phyloP scores from a whole-genome alignment of 164 flowering plant genomes.

The Brasenia schreberi region DNA sequence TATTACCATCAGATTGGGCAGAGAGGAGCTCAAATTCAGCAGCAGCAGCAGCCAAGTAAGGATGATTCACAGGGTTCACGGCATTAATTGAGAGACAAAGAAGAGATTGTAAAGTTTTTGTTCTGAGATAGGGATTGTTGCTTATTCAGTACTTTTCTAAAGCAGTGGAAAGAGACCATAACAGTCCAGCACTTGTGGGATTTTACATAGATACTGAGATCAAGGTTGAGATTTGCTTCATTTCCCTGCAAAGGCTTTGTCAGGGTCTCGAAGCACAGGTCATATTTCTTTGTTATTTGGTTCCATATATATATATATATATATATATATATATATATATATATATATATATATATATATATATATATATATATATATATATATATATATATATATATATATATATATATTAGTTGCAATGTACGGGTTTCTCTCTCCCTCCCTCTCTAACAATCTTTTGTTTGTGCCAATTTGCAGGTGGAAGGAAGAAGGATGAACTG shows the following conservation, averaged over 20 bases:
- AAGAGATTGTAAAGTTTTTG: conserved; percentile 4
- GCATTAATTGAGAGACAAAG: conserved; percentile 14
- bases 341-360: too few species aligned
- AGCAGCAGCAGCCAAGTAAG: conserved; percentile 15
- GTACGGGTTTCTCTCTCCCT: background rate
- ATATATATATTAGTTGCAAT: background rate
- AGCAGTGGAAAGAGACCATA: background rate
- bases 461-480: conserved; percentile 11
- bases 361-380: too few species aligned
- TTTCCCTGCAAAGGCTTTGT: background rate
- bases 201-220: background rate
- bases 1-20: conserved; percentile 49
- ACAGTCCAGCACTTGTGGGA: background rate
- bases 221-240: background rate
- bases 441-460: background rate
- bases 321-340: too few species aligned
- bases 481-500: conserved; percentile 12
- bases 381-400: too few species aligned
- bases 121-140: conserved; percentile 3
- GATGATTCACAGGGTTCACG: conserved; percentile 82
- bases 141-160: background rate
- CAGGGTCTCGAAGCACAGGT: background rate
- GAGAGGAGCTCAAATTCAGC: conserved; percentile 13
- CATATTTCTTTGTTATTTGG: background rate
- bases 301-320: background rate